Conservation (phyloP, 1,284 basidiomycete genomes). For the Athelia sp. region DNA sequence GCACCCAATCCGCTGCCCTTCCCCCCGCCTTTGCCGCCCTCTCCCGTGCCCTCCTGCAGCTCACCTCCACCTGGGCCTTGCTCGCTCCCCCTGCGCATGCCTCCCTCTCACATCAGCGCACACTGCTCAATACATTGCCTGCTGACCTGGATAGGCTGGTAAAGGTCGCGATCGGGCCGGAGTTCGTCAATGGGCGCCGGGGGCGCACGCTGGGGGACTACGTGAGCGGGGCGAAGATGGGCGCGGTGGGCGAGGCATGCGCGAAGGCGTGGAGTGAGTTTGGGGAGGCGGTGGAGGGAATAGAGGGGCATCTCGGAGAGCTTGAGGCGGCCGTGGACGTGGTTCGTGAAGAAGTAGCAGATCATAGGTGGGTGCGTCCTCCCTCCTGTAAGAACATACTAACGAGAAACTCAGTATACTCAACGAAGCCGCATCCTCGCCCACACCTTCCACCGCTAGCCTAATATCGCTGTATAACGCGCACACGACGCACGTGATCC, state of each 20-base stretch:
- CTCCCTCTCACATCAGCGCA: slow-evolving; percentile 60
- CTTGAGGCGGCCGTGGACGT: slow-evolving; percentile 56
- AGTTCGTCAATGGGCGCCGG: slow-evolving; percentile 72
- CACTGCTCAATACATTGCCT: slow-evolving; percentile 54
- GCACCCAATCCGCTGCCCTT: slow-evolving; percentile 68
- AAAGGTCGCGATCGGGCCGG: slow-evolving; percentile 57
- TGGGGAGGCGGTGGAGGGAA: slow-evolving; percentile 24
- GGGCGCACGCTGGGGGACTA: slow-evolving; percentile 75
- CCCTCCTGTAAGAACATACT: too few relatives aligned
- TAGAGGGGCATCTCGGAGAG: slow-evolving; percentile 47
- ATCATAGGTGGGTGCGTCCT: too few relatives aligned
- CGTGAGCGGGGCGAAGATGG: slow-evolving; percentile 74
- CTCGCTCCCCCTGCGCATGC: slow-evolving; percentile 15
- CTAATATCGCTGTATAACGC: slow-evolving; percentile 37
- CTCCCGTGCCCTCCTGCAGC: slow-evolving; percentile 41
- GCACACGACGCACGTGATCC: slow-evolving; percentile 68
- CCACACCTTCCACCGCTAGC: slow-evolving; percentile 45
- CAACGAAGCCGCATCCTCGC: slow-evolving; percentile 49
- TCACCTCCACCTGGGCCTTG: neutral
- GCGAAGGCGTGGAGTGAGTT: slow-evolving; percentile 60
- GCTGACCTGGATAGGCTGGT: slow-evolving; percentile 47
- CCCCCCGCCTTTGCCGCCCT: slow-evolving; percentile 56
- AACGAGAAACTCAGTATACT: slow-evolving; percentile 27
- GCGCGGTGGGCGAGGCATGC: slow-evolving; percentile 72
- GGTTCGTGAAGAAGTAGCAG: slow-evolving; percentile 45